Conservation (phyloP, 176 grass and related monocot genomes). For the Bonia amplexicaulis region DNA sequence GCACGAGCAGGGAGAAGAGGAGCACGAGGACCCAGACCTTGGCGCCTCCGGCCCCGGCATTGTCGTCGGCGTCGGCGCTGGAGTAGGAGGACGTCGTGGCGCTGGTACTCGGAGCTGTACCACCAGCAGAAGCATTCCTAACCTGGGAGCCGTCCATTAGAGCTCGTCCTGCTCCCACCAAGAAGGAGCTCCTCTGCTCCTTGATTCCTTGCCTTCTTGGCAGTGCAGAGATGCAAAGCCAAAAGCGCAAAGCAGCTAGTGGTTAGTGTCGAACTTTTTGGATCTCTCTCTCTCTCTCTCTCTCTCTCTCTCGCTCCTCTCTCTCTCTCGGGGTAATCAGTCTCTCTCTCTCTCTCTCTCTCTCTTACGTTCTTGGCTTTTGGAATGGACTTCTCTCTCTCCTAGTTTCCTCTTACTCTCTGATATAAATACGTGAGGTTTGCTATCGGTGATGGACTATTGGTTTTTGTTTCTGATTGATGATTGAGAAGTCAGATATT, state of each 20-base stretch:
- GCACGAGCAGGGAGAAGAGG: conserved; percentile 53
- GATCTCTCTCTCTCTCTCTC: background rate
- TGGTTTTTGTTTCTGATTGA: fast-evolving
- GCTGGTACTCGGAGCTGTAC: conserved; percentile 7
- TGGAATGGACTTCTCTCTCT: background rate
- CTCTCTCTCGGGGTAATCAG: background rate
- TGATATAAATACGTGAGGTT: background rate
- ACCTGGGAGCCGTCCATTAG: conserved; percentile 24
- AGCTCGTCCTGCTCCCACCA: background rate
- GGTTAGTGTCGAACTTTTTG: conserved; percentile 7
- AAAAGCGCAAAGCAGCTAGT: conserved; percentile 22
- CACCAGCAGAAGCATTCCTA: background rate
- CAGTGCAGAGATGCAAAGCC: background rate
- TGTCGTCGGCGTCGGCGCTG: conserved; percentile 20
- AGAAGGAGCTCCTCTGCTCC: background rate
- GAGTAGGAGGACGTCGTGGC: conserved; percentile 5
- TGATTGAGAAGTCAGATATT: fast-evolving
- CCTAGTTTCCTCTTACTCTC: background rate
- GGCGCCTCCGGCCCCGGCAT: conserved; percentile 40
- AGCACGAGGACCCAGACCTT: conserved; percentile 65
- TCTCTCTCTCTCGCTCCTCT: background rate
- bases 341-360: background rate
- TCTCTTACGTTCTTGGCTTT: conserved; percentile 35
- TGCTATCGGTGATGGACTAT: background rate
- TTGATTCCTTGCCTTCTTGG: background rate